Percentiles rank a stretch among this genome's conserved stretches.
These are phyloP conservation scores for Glonium stellatum DNA, from an alignment of 495 filamentous ascomycete genomes.

Conservation along the genomic window DNA sequence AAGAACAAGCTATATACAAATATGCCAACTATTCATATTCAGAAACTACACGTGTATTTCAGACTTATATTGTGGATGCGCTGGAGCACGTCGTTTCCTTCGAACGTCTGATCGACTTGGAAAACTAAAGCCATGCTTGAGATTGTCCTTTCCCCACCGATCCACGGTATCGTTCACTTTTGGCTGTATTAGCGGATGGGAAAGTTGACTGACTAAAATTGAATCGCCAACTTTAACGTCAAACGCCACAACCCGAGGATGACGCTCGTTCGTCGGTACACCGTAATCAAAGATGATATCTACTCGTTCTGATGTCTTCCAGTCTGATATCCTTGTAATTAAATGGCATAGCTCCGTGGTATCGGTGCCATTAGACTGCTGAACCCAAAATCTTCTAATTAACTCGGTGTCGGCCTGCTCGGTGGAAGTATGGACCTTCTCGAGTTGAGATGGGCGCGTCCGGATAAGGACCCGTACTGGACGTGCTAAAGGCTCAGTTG, in stretches of 20 bases:
- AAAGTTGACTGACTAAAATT: neutral
- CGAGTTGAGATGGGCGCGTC: neutral
- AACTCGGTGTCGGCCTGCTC: neutral
- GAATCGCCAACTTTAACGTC: neutral
- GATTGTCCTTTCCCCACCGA: constrained; percentile 1
- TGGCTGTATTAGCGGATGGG: neutral
- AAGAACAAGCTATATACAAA: neutral
- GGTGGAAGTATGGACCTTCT: neutral
- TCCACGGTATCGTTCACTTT: constrained; percentile 2
- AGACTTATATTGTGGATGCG: neutral
- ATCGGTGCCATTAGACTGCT: neutral
- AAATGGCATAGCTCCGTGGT: neutral
- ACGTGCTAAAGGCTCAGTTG: neutral
- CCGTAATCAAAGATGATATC: constrained; percentile 1
- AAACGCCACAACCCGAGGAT: constrained; percentile 1
- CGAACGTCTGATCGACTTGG: constrained; percentile 1
- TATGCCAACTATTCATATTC: neutral
- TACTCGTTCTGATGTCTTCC: neutral
- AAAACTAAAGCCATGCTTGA: neutral
- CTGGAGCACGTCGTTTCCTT: neutral
- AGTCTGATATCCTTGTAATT: constrained; percentile 1
- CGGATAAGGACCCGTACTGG: constrained; percentile 4
- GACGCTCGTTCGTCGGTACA: neutral
- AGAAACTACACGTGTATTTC: neutral
- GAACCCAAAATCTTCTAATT: neutral